Conservation (phyloP, 2,329 filamentous ascomycete species). For the Pseudogymnoascus sp. region DNA sequence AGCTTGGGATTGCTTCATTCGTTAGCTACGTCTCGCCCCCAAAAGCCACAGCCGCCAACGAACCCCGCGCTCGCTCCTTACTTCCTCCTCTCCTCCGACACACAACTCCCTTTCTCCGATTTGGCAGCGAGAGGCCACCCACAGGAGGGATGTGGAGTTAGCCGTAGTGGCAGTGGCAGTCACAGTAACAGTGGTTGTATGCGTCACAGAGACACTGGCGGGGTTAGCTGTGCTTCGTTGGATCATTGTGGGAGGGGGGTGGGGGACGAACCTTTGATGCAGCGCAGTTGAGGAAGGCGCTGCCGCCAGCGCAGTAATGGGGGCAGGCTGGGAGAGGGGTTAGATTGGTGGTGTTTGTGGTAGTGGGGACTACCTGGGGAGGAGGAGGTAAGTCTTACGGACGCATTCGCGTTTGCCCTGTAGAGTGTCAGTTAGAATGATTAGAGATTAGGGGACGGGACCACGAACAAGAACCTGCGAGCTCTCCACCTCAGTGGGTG, state of each 20-base stretch:
- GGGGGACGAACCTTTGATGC: background rate
- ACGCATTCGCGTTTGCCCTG: background rate
- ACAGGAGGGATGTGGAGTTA: background rate
- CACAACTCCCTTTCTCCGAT: background rate
- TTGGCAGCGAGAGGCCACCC: background rate
- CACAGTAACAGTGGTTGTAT: background rate
- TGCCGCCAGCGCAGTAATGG: background rate
- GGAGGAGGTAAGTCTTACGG: background rate
- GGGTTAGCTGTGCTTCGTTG: background rate
- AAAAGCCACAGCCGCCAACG: background rate
- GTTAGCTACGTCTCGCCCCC: background rate
- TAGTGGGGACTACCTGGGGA: background rate
- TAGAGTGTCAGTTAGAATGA: background rate
- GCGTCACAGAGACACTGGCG: background rate
- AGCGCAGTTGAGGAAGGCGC: background rate
- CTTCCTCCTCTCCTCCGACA: background rate
- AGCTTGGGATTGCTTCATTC: background rate
- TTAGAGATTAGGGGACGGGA: background rate
- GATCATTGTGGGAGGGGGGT: background rate
- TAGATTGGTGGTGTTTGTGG: background rate
- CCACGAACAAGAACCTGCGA: background rate
- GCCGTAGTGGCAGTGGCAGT: background rate
- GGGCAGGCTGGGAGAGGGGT: background rate
- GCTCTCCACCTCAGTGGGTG: background rate
- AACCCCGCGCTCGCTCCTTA: background rate